Conservation (phyloP, 1,284 basidiomycete genomes). For the Heliocybe sulcata region DNA sequence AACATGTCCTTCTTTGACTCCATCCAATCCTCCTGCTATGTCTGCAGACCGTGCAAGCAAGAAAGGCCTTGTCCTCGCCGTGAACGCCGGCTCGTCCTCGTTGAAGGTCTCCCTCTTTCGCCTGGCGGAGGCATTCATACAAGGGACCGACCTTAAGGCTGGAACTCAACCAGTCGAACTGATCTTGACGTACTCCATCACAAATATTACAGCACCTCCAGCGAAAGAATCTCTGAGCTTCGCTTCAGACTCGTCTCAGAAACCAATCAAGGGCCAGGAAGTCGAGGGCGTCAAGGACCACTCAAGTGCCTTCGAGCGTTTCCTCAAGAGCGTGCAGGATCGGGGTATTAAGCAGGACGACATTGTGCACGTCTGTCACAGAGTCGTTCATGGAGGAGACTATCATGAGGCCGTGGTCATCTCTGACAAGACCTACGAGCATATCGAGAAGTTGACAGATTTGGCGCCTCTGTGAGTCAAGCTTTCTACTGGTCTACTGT, state of each 20-base stretch:
- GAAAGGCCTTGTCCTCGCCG: slow-evolving; percentile 42
- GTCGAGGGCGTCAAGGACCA: slow-evolving; percentile 42
- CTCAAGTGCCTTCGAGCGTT: slow-evolving; percentile 55
- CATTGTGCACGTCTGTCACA: slow-evolving; percentile 56
- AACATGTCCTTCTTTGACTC: background rate
- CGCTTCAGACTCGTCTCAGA: slow-evolving; percentile 16
- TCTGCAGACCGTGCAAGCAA: background rate
- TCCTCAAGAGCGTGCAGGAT: slow-evolving; percentile 43
- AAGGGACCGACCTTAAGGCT: slow-evolving; percentile 19
- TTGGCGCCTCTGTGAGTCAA: slow-evolving; percentile 71
- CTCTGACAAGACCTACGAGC: slow-evolving; percentile 49
- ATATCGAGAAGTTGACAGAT: slow-evolving; percentile 70
- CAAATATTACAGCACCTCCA: slow-evolving; percentile 50
- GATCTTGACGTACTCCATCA: slow-evolving; percentile 41
- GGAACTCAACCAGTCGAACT: slow-evolving; percentile 32
- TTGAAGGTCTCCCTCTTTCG: slow-evolving; percentile 68
- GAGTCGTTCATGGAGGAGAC: slow-evolving; percentile 80
- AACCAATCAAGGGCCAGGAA: slow-evolving; percentile 27
- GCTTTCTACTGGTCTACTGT: slow-evolving; percentile 2
- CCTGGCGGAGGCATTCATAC: background rate
- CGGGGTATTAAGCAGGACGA: slow-evolving; percentile 34
- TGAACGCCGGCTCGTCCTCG: slow-evolving; percentile 71
- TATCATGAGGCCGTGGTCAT: slow-evolving; percentile 65
- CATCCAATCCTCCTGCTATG: background rate
- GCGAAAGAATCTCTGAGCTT: slow-evolving; percentile 40